Base-by-base conservation (phyloP, 352 stramenopile species). In the Plasmopara muralis region DNA sequence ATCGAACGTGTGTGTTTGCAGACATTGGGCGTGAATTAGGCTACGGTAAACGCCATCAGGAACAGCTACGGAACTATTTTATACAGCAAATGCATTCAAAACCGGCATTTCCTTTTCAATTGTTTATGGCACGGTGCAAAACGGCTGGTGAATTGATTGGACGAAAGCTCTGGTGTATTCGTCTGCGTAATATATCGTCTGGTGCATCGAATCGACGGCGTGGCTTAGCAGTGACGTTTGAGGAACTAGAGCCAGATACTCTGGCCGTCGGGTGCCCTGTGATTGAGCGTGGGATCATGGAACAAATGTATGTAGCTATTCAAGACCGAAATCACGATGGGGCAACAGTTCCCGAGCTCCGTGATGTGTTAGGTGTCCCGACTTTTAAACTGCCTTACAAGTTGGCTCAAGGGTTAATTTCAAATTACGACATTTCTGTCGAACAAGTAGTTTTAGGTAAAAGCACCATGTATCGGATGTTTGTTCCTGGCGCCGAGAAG, bases 361-460 rank as follows among this genome's bases (percentile, higher is more conserved):
- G 80, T 48, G 83, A 93, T 55, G 52, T 87, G 15, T 58, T 90
- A 7, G 80, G 78, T 29, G 81, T 91, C 5, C 80, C 83, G 30
- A 88, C 81, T n/a, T 89, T 89, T 56, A 89, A 89, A 57, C 53
- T 91, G 4, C 81, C 81, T 20, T 91, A 91, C 60, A 89, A 87
- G 20, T 52, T 91, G 38, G 77, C 81, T 0, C 81, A 91, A 57
- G 74, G 75, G 5, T 57, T 91, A 53, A 91, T 91, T 35, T 73
- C 73, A 51, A 85, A 85, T 55, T 91, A 92, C 62, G 87, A 77
- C 41, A 64, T 92, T 39, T 74, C 62, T 1, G 82, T 92, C 15
- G 77, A 86, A 43, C 76, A 88, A 59, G 78, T 92, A 29, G 77
- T 89, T 9, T 40, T 88, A 31, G 79, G 79, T 4, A 89, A 89